These are phyloP conservation scores for Solanum bukasovii DNA, from an alignment of 257 asterid genomes.

Conservation along the genomic window DNA sequence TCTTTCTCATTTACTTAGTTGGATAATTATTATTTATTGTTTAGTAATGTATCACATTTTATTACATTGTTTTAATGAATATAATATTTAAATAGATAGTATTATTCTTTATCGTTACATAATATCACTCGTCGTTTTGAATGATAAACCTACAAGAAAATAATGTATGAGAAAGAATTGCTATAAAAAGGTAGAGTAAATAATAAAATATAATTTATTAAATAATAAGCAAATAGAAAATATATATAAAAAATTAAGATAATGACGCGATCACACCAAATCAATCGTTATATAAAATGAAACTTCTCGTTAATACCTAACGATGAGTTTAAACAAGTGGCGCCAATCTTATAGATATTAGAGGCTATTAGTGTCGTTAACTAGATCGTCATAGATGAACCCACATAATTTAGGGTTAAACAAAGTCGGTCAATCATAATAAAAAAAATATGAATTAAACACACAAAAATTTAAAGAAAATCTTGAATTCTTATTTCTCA, in stretches of 20 bases:
- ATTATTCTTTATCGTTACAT: no score
- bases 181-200: background rate
- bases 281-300: background rate
- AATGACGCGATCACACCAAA: background rate
- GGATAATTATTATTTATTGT: no score
- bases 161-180: background rate
- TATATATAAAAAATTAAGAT: no score
- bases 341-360: background rate
- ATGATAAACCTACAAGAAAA: no score
- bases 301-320: background rate
- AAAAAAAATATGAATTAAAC: background rate
- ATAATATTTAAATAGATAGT: no score
- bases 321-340: background rate
- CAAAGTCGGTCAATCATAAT: background rate
- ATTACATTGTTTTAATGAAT: no score
- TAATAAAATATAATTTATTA: no score
- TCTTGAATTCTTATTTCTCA: fast-evolving
- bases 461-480: no score
- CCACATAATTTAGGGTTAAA: background rate
- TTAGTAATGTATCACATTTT: no score
- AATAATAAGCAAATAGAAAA: background rate
- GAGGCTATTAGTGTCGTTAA: background rate
- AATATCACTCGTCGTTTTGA: no score
- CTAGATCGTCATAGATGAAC: background rate
- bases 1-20: background rate